phyloP scores from a whole-genome alignment of 148 eudicot species.

The Silene conica region DNA sequence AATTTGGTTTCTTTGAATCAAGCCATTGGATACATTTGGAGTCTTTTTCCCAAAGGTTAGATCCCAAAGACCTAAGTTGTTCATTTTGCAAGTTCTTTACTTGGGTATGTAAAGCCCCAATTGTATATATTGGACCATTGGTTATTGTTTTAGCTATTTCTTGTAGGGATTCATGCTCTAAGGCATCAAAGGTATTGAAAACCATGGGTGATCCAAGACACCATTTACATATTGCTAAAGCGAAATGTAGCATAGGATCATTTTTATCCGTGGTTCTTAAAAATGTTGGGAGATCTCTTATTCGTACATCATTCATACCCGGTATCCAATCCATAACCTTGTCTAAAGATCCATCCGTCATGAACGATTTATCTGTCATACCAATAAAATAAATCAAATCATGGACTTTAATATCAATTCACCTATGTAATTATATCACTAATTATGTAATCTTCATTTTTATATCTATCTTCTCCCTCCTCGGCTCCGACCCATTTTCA shows the following conservation, averaged over 20 bases:
- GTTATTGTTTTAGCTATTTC: neutral
- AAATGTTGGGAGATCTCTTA: constrained; percentile 19
- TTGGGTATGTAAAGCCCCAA: constrained; percentile 21
- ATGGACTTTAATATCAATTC: too few relatives aligned
- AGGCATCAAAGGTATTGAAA: constrained; percentile 19
- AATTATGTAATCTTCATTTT: too few relatives aligned
- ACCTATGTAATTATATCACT: too few relatives aligned
- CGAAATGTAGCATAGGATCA: constrained; percentile 7
- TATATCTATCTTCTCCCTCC: too few relatives aligned
- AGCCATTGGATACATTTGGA: constrained; percentile 15
- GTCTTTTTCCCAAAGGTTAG: constrained; percentile 19
- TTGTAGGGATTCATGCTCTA: constrained; percentile 13
- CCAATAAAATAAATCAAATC: neutral
- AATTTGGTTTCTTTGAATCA: constrained; percentile 6
- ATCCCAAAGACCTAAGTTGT: neutral
- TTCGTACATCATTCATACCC: constrained; percentile 15
- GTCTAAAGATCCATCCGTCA: constrained; percentile 15
- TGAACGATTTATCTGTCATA: neutral
- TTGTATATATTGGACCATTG: constrained; percentile 1
- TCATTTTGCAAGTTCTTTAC: neutral
- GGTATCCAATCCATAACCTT: constrained; percentile 7
- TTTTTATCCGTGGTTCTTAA: constrained; percentile 12
- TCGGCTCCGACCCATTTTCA: too few relatives aligned
- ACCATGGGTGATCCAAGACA: constrained; percentile 6
- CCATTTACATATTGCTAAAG: neutral